Percentiles rank a stretch among this genome's conserved stretches.
These are phyloP conservation scores for Kodamaea leandrae DNA, from an alignment of 805 yeast genomes.

Conservation along the genomic window DNA sequence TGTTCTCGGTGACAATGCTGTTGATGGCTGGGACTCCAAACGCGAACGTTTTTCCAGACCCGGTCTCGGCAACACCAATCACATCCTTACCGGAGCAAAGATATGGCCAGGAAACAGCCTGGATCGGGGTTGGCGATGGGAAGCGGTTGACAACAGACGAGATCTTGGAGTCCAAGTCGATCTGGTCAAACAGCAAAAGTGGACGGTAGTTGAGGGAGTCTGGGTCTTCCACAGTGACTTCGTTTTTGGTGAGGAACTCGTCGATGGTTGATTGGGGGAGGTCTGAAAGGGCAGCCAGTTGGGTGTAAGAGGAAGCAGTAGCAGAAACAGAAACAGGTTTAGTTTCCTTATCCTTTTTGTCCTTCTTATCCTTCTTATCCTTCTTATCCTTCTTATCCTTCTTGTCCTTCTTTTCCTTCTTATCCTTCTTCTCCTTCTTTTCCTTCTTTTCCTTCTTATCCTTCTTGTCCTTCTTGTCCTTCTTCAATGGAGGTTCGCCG, in stretches of 20 bases:
- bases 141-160: slow-evolving; percentile 64
- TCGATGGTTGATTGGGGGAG: slow-evolving; percentile 57
- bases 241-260: slow-evolving; percentile 64
- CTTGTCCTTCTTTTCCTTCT: slow-evolving; percentile 24
- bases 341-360: slow-evolving; percentile 10
- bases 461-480: slow-evolving; percentile 37
- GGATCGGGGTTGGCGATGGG: slow-evolving; percentile 94
- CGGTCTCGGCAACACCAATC: slow-evolving; percentile 97
- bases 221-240: slow-evolving; percentile 77
- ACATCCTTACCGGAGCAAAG: slow-evolving; percentile 77
- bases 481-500: slow-evolving; percentile 25
- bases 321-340: slow-evolving; percentile 12
- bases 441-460: slow-evolving; percentile 38
- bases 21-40: slow-evolving; percentile 97
- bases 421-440: slow-evolving; percentile 30
- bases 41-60: slow-evolving; percentile 96
- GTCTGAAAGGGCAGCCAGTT: slow-evolving; percentile 37
- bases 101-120: slow-evolving; percentile 93
- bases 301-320: slow-evolving; percentile 26
- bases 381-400: slow-evolving; percentile 27
- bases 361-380: slow-evolving; percentile 23
- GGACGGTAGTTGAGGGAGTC: slow-evolving; percentile 57
- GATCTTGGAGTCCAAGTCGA: slow-evolving; percentile 53
- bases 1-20: slow-evolving; percentile 49
- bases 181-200: slow-evolving; percentile 60